Base-by-base conservation (phyloP, 2,329 filamentous ascomycete species). In the Hypoxylon sp. region DNA sequence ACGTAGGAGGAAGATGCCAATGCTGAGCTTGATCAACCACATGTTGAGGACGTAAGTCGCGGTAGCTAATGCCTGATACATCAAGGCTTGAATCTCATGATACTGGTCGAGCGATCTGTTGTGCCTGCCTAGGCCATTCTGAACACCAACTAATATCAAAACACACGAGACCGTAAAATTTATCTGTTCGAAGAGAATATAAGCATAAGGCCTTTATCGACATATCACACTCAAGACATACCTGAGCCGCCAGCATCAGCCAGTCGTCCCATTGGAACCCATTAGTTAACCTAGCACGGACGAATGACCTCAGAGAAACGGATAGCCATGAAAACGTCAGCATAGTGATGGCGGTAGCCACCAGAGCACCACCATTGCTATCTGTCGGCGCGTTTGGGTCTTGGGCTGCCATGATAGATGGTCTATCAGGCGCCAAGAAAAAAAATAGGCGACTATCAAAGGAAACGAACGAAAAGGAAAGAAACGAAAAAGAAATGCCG, bases 11-110 rank as follows among this genome's bases (percentile, higher is more conserved):
- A 87, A 86, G 64, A 87, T 78, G 35, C 82, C 84, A 53, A 88
- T 87, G 76, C 86, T 86, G 55, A 87, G 76, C 76, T 88, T 88
- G 76, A 87, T 83, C 66, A 88, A 83, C 81, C 87, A 83, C 85
- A 88, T 88, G 67, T 86, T 81, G 9, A 83, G 69, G 48, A 87
- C 78, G 61, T 87, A 87, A 1, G 82, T 82, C 5, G 81, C 83
- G 0, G 85, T 84, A 10, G 84, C 83, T 31, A 87, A 72, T 24
- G 85, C 83, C 79, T 87, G 85, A 78, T 82, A 87, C 81, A 86
- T 86, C 47, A 86, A 78, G 5, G 83, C 84, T n/a, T 78, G 74
- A 19, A 86, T 82, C 57, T 82, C 80, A 14, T 80, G 74, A 9
- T 74, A 70, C 39, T 83, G 74, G 10, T 78, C 67, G 9, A 87